phyloP scores from a whole-genome alignment of 495 filamentous ascomycete genomes.

The Podospora pseudopauciseta region DNA sequence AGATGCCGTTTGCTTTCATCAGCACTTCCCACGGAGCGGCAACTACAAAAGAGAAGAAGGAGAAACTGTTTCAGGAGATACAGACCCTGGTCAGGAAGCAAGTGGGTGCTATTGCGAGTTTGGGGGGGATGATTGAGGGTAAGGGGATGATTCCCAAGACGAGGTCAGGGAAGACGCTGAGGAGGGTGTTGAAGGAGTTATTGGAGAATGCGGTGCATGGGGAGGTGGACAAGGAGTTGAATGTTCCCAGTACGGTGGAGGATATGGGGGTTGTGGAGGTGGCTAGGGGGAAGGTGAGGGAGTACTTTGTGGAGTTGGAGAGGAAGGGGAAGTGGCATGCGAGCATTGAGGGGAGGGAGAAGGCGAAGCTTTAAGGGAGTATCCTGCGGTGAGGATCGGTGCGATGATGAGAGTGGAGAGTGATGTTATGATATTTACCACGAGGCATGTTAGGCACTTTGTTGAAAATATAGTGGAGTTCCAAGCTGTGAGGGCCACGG shows the following conservation, averaged over 20 bases:
- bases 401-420: background rate
- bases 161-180: conserved; percentile 78
- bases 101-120: conserved; percentile 79
- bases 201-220: conserved; percentile 62
- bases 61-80: conserved; percentile 49
- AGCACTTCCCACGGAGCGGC: conserved; percentile 41
- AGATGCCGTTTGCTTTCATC: conserved; percentile 87
- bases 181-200: conserved; percentile 75
- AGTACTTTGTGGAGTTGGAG: conserved; percentile 45
- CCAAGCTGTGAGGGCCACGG: no score
- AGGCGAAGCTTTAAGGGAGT: conserved; percentile 29
- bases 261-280: conserved; percentile 48
- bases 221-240: conserved; percentile 48
- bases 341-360: conserved; percentile 44
- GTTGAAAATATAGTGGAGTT: no score
- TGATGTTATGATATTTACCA: no score
- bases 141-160: conserved; percentile 92
- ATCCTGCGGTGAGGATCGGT: background rate
- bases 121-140: conserved; percentile 81
- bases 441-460: no score
- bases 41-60: conserved; percentile 38
- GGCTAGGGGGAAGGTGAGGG: conserved; percentile 44
- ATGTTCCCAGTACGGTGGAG: conserved; percentile 54
- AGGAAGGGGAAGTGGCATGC: conserved; percentile 44
- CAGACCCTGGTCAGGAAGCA: conserved; percentile 69